These are phyloP conservation scores for Tricharina praecox DNA, from an alignment of 495 filamentous ascomycete genomes.

Conservation along the genomic window DNA sequence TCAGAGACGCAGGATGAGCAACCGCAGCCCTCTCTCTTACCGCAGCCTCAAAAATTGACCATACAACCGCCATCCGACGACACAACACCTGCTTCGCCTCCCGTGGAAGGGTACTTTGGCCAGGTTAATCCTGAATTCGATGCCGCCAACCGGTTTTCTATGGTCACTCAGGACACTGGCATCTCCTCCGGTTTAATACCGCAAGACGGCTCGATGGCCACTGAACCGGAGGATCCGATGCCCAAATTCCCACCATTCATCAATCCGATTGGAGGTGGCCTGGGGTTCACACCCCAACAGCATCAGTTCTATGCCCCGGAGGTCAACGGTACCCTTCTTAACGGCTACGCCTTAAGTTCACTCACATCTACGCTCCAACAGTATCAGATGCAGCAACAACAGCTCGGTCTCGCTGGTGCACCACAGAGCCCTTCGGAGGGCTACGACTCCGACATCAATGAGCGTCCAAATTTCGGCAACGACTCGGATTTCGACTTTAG, in stretches of 20 bases:
- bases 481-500: background rate
- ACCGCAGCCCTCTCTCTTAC: background rate
- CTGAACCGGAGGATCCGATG: background rate
- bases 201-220: slow-evolving; percentile 13
- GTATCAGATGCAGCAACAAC: slow-evolving; percentile 26
- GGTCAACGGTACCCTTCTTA: slow-evolving; percentile 21
- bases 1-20: background rate
- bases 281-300: slow-evolving; percentile 22
- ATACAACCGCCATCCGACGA: slow-evolving; percentile 6
- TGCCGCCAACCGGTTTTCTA: slow-evolving; percentile 11
- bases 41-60: background rate
- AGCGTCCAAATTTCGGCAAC: slow-evolving; percentile 2
- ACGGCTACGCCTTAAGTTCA: slow-evolving; percentile 16
- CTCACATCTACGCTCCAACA: slow-evolving; percentile 22
- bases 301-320: slow-evolving; percentile 24
- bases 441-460: slow-evolving; percentile 3
- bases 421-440: background rate
- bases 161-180: slow-evolving; percentile 16
- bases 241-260: slow-evolving; percentile 22
- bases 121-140: slow-evolving; percentile 7
- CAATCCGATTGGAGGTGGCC: slow-evolving; percentile 25
- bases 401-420: slow-evolving; percentile 22
- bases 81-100: slow-evolving; percentile 4
- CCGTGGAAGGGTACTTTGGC: background rate
- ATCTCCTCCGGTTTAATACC: slow-evolving; percentile 15